Percentiles rank a stretch among this genome's conserved stretches.
Evolutionary conservation across 2,329 filamentous ascomycete species (phyloP).

Genomic region (Phaeosphaeriaceae sp.): DNA sequence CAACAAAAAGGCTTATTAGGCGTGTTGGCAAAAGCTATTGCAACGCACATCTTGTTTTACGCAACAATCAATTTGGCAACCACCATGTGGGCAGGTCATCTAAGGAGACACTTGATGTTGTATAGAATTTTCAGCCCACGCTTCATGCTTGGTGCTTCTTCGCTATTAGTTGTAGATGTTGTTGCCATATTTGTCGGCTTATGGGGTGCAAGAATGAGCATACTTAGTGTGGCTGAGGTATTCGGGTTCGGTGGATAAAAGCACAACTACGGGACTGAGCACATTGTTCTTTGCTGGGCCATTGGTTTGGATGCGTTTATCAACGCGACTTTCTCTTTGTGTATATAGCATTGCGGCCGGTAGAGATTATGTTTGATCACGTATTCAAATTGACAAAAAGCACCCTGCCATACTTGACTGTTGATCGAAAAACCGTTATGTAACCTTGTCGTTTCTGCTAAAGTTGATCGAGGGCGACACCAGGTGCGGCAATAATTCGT

Average conservation of each 20-base stretch:
- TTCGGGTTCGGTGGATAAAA: constrained; percentile 66
- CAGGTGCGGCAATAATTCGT: too few relatives aligned
- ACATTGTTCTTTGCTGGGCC: background rate
- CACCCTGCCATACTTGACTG: too few relatives aligned
- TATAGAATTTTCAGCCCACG: constrained; percentile 91
- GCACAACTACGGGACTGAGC: background rate
- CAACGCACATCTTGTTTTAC: constrained; percentile 80
- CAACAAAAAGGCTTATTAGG: constrained; percentile 70
- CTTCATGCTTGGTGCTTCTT: constrained; percentile 80
- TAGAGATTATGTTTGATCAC: too few relatives aligned
- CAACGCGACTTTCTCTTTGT: background rate
- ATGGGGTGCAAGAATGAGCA: constrained; percentile 76
- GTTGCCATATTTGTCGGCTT: constrained; percentile 74
- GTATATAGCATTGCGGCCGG: background rate
- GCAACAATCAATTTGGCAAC: constrained; percentile 83
- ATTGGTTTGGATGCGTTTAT: background rate
- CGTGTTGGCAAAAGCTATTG: constrained; percentile 72
- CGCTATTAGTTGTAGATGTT: constrained; percentile 78
- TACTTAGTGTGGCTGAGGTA: constrained; percentile 79
- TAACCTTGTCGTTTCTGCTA: too few relatives aligned
- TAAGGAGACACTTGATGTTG: constrained; percentile 93
- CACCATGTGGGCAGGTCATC: constrained; percentile 85
- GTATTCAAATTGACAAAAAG: too few relatives aligned
- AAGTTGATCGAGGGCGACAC: too few relatives aligned
- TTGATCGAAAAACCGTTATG: too few relatives aligned